Evolutionary conservation across 2,329 filamentous ascomycete species (phyloP).

Genomic region (Endothia cerciana): DNA sequence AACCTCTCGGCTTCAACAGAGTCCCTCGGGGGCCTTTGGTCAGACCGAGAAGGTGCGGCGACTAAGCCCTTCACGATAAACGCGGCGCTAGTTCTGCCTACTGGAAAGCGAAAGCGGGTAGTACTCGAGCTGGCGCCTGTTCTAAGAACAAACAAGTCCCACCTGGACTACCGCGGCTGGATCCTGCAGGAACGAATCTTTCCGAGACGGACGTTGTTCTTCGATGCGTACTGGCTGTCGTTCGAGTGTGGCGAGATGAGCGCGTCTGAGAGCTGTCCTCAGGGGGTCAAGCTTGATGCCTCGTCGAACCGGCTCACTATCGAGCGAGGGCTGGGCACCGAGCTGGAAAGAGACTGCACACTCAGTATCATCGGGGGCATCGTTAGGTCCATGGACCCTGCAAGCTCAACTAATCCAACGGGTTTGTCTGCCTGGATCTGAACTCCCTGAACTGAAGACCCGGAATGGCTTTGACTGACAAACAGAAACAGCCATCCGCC

Average conservation of each 20-base stretch:
- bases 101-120: background rate
- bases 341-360: conserved; percentile 16
- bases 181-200: conserved; percentile 16
- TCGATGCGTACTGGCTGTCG: conserved; percentile 16
- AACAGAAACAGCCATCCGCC: background rate
- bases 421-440: conserved; percentile 4
- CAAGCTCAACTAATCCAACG: too few relatives aligned
- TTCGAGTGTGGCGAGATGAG: conserved; percentile 17
- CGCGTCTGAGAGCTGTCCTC: conserved; percentile 4
- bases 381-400: background rate
- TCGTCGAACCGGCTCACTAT: conserved; percentile 11
- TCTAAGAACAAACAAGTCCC: conserved; percentile 10
- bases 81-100: background rate
- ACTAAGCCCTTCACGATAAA: conserved; percentile 10
- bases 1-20: conserved; percentile 9
- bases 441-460: too few relatives aligned
- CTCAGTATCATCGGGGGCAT: conserved; percentile 11
- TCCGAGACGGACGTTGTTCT: conserved; percentile 11
- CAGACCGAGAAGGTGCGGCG: background rate
- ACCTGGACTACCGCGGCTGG: conserved; percentile 19
- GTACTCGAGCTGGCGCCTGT: conserved; percentile 9
- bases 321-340: background rate
- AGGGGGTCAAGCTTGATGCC: background rate
- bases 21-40: conserved; percentile 12
- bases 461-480: too few relatives aligned